Evolutionary conservation across 108 stramenopile genomes (phyloP).

Genomic region (Chaetoceros muelleri): DNA sequence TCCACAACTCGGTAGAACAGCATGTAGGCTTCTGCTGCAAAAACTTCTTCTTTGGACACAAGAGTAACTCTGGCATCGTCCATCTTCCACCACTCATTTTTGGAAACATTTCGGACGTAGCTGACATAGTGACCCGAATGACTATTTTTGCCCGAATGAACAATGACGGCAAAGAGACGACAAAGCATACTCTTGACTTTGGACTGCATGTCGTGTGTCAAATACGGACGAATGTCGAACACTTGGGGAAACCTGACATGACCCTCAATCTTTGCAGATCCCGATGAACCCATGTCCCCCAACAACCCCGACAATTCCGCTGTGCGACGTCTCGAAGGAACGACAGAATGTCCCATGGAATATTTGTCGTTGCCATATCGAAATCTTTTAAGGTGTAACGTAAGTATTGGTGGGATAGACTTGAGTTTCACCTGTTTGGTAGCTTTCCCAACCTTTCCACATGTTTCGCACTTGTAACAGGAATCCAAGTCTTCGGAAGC

Average conservation of each 20-base stretch:
- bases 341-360: background rate
- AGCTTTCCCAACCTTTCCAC: conserved; percentile 69
- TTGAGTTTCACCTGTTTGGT: conserved; percentile 75
- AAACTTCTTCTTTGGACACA: conserved; percentile 47
- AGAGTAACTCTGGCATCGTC: conserved; percentile 66
- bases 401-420: conserved; percentile 78
- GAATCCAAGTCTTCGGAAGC: conserved; percentile 64
- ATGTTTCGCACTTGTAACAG: conserved; percentile 83
- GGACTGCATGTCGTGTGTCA: conserved; percentile 48
- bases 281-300: conserved; percentile 40
- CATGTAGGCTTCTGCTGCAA: conserved; percentile 82
- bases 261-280: conserved; percentile 86
- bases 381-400: conserved; percentile 80
- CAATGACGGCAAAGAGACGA: conserved; percentile 82
- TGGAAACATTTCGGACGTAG: conserved; percentile 62
- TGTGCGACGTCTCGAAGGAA: conserved; percentile 6
- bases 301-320: background rate
- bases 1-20: conserved; percentile 79
- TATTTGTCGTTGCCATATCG: conserved; percentile 43
- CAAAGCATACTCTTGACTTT: conserved; percentile 58
- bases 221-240: conserved; percentile 64
- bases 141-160: conserved; percentile 78
- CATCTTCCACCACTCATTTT: conserved; percentile 90
- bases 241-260: conserved; percentile 57
- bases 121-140: conserved; percentile 75